These are phyloP conservation scores for Coemansia sp. DNA, from an alignment of 371 early-diverging fungal genomes.

Conservation along the genomic window DNA sequence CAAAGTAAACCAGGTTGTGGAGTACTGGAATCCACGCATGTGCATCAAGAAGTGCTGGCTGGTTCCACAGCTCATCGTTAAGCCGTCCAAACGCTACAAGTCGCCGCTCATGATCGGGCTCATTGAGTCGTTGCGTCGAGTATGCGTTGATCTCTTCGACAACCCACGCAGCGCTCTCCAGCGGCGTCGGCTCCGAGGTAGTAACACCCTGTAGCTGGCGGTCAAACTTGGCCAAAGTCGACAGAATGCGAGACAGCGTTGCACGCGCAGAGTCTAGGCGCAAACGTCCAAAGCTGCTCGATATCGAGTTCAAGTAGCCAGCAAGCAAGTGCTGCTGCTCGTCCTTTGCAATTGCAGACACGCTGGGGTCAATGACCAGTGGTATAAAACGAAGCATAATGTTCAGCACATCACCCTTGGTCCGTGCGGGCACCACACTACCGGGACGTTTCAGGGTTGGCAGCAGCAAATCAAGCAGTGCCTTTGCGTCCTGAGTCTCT, in stretches of 20 bases:
- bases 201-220: conserved; percentile 1
- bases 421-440: conserved; percentile 71
- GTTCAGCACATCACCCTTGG: conserved; percentile 79
- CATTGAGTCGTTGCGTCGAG: conserved; percentile 74
- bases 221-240: conserved; percentile 65
- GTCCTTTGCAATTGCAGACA: neutral
- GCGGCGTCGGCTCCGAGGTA: conserved; percentile 21
- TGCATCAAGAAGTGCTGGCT: conserved; percentile 54
- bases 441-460: conserved; percentile 76
- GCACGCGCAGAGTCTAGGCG: conserved; percentile 25
- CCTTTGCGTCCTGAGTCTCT: conserved; percentile 63
- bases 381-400: conserved; percentile 72
- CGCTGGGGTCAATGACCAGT: conserved; percentile 34
- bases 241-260: conserved; percentile 66
- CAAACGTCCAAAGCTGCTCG: conserved; percentile 32
- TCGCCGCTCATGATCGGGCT: conserved; percentile 83
- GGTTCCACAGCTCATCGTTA: conserved; percentile 63
- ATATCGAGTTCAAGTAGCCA: conserved; percentile 35
- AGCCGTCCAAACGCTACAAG: conserved; percentile 75
- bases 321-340: conserved; percentile 14
- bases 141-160: conserved; percentile 77
- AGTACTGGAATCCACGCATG: conserved; percentile 89
- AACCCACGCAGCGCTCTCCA: conserved; percentile 59
- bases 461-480: conserved; percentile 74
- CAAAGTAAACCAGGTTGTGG: conserved; percentile 77